These are phyloP conservation scores for Fusarium newnesense DNA, from an alignment of 2,329 filamentous ascomycete species.

Conservation along the genomic window DNA sequence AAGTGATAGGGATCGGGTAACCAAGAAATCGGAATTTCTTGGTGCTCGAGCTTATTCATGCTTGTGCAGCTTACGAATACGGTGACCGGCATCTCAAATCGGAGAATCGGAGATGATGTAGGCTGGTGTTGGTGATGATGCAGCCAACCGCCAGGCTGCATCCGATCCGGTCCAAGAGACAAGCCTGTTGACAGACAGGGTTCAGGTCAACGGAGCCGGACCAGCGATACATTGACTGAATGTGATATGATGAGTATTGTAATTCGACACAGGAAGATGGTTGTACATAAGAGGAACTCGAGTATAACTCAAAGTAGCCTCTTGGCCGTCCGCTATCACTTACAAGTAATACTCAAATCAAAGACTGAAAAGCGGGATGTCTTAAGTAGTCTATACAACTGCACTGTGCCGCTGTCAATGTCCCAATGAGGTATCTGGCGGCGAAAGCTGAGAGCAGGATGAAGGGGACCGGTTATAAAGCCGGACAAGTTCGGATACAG, in stretches of 20 bases:
- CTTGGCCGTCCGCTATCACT: background rate
- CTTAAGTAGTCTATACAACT: background rate
- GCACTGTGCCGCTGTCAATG: slow-evolving; percentile 8
- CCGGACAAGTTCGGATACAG: slow-evolving; percentile 5
- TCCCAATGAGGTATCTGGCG: slow-evolving; percentile 4
- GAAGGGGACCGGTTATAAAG: slow-evolving; percentile 2
- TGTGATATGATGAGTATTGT: background rate
- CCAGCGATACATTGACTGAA: background rate
- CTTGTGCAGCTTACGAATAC: slow-evolving; percentile 32
- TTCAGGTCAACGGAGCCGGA: slow-evolving; percentile 1
- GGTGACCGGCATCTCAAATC: slow-evolving; percentile 30
- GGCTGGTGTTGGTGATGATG: slow-evolving; percentile 12
- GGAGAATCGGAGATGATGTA: slow-evolving; percentile 17
- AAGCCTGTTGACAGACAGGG: background rate
- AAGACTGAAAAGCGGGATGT: background rate
- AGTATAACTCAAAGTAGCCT: background rate
- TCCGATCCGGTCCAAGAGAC: slow-evolving; percentile 16
- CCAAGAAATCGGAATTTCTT: background rate
- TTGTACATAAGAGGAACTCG: too few relatives aligned
- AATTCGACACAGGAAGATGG: background rate
- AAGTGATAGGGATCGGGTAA: background rate
- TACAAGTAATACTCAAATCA: background rate
- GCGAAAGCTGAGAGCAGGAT: slow-evolving; percentile 6
- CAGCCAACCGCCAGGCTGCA: slow-evolving; percentile 14
- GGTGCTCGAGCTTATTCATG: background rate